Percentiles rank a stretch among this genome's conserved stretches.
These are phyloP conservation scores for Trichoderma sp. DNA, from an alignment of 2,329 filamentous ascomycete species.

Conservation along the genomic window DNA sequence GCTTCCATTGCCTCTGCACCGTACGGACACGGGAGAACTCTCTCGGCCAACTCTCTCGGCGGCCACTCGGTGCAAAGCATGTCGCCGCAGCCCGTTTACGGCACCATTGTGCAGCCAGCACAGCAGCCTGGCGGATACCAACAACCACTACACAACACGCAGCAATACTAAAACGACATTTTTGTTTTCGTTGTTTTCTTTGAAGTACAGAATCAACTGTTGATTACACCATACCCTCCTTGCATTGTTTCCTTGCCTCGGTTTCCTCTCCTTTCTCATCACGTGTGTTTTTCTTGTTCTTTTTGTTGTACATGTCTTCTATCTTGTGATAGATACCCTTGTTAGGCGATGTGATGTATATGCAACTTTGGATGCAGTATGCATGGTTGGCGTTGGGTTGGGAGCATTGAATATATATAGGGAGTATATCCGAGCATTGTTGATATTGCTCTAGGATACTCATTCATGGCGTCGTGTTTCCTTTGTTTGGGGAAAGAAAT, in stretches of 20 bases:
- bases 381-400: constrained; percentile 19
- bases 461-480: background rate
- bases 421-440: constrained; percentile 2
- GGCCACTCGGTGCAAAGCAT: constrained; percentile 32
- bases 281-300: background rate
- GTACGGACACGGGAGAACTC: constrained; percentile 58
- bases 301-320: background rate
- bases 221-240: background rate
- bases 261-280: background rate
- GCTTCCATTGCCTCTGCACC: constrained; percentile 54
- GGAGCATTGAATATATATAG: constrained; percentile 6
- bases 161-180: constrained; percentile 39
- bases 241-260: constrained; percentile 5
- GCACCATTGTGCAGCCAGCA: constrained; percentile 31
- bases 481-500: background rate
- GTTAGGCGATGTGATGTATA: constrained; percentile 5
- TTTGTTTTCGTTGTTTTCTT: constrained; percentile 25
- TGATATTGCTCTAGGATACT: background rate
- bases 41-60: constrained; percentile 48
- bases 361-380: constrained; percentile 15
- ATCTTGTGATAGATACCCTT: constrained; percentile 11
- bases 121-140: constrained; percentile 22
- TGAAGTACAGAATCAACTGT: background rate
- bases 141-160: constrained; percentile 21
- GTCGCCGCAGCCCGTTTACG: constrained; percentile 28